phyloP scores from a whole-genome alignment of 495 filamentous ascomycete species.

The Aspergillus homomorphus region DNA sequence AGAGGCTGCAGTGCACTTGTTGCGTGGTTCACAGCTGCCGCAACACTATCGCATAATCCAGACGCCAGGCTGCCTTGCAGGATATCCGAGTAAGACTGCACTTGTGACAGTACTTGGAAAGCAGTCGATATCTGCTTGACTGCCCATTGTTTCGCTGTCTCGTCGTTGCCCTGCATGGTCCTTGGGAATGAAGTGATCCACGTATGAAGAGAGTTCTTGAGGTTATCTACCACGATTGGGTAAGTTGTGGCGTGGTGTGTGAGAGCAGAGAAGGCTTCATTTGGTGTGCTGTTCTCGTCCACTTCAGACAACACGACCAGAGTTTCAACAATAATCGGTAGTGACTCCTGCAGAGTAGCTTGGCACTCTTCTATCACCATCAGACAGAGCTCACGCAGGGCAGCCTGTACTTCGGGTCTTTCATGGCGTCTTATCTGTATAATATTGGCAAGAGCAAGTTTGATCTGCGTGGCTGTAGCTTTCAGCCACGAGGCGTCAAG shows the following conservation, averaged over 20 bases:
- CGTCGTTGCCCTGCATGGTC: conserved; percentile 81
- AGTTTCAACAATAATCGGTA: conserved; percentile 73
- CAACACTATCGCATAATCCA: conserved; percentile 46
- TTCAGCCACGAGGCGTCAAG: conserved; percentile 69
- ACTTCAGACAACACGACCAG: conserved; percentile 67
- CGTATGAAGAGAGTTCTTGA: conserved; percentile 71
- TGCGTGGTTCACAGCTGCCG: conserved; percentile 34
- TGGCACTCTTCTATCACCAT: conserved; percentile 74
- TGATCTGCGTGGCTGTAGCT: conserved; percentile 78
- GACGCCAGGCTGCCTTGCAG: conserved; percentile 65
- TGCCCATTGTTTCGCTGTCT: conserved; percentile 65
- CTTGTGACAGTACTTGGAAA: conserved; percentile 61
- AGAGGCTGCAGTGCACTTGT: conserved; percentile 30
- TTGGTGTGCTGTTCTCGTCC: conserved; percentile 39
- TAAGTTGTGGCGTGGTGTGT: conserved; percentile 62
- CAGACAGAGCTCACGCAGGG: conserved; percentile 67
- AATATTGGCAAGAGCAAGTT: conserved; percentile 76
- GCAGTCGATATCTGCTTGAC: conserved; percentile 72
- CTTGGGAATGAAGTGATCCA: conserved; percentile 81
- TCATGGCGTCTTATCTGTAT: conserved; percentile 75
- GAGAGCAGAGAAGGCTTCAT: conserved; percentile 44
- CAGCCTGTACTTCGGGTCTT: conserved; percentile 63
- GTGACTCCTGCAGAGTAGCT: conserved; percentile 66
- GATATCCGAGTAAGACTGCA: conserved; percentile 65
- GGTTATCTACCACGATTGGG: conserved; percentile 57